Evolutionary conservation across 106 monocot species (phyloP), one percentile per base, ranked within the genome.

Genomic region (Xerophyta viscosa): DNA sequence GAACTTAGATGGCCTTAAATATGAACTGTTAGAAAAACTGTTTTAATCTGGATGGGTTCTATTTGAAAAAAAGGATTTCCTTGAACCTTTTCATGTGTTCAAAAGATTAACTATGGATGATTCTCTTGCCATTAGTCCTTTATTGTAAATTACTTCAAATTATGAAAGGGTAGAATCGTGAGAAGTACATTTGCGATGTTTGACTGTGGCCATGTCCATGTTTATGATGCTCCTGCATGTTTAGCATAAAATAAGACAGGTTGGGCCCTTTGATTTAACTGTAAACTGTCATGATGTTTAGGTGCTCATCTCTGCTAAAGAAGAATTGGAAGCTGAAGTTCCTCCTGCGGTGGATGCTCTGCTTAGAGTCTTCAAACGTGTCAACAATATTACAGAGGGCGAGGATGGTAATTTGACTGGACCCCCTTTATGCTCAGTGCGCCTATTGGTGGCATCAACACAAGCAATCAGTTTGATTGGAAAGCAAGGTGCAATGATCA

Each of bases 381-480:
- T 79, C 26, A 80, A 58, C 69, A 87, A 77, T 19, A 60, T 84
- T 18, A 26, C 75, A 15, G 84, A 88, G 29, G 28, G 42, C 49
- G 72, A 68, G 27, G 61, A 33, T 28, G 78, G 70, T 51, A 60
- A 46, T 37, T 31, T 64, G 27, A 57, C 60, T 18, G 36, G 27
- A 20, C 62, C 64, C 8, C 12, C 58, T 25, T 25, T 51, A 42
- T 89, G 78, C 54, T 74, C 79, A 12, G 61, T 75, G 26, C 69
- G 78, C 28, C 60, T 96, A 23, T 72, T 96, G 65, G 72, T 84
- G 13, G 62, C 83, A 50, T 71, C 80, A 24, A 36, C 73, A 0
- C 93, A 94, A 64, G 88, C 88, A 12, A 67, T 84, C 22, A 84
- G 64, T 62, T 68, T 94, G 57, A 94, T 94, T 41, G 93, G 93